Base-by-base conservation (phyloP, 2,329 filamentous ascomycete genomes). In the Fusarium palustre region DNA sequence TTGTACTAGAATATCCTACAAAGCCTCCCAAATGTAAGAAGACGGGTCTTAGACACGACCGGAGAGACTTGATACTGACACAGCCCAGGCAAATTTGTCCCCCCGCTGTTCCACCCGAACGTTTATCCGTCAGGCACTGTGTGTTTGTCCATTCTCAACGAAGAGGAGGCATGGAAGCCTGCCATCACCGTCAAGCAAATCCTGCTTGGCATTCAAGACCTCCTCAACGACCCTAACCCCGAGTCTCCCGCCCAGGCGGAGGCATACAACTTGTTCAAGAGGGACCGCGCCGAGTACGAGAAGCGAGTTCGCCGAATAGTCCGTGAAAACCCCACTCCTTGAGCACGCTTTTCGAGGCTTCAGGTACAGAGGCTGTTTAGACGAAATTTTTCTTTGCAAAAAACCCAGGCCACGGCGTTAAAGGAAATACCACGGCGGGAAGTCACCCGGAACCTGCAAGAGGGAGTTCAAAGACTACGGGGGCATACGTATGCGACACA, bases 181-280 rank as follows among this genome's bases (percentile, higher is more conserved):
- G 95, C 96, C 9, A 99, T 99, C 76, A 99, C 96, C 1, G 93
- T 99, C 79, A 98, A 97, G 82, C 94, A 98, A 81, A 98, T 99
- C 69, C 87, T 98, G 8, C 87, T 98, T 2, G 96, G 96, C 49
- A 97, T 99, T 60, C 96, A 99, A 80, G 95, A 97, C 75, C 88
- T 99, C 3, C 89, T 99, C 41, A 91, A 99, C 79, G 95, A 97
- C 75, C 96, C 97, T 18, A 99, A 99, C 78, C 96, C 95, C 5
- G 96, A 99, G 52, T 97, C 94, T 2, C 96, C 96, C 0, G 96
- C 96, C 0, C 96, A 99, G 80, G 95, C 96, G 4, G 96, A 99
- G 73, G 97, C 96, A 1, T 99, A 98, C 83, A 97, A 97, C 75
- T 85, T 99, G 13, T 98, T 93, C 80, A 97, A 97, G 85, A 94